Conservation (phyloP, 2,329 filamentous ascomycete species). For the Penicillium sp. region DNA sequence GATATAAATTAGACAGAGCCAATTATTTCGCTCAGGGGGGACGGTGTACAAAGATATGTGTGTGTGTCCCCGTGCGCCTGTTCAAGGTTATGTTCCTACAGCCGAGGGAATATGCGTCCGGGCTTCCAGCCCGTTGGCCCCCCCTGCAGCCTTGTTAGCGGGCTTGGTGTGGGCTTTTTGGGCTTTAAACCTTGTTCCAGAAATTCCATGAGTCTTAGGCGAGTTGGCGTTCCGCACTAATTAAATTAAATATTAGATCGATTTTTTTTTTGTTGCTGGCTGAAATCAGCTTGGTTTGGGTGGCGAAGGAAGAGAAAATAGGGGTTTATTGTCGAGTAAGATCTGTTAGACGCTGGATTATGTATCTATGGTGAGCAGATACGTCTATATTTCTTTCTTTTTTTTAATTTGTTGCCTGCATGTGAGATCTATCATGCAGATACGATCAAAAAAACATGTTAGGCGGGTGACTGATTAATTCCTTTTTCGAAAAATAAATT, state of each 20-base stretch:
- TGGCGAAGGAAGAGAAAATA: background rate
- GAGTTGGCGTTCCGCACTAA: background rate
- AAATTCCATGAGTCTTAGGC: conserved; percentile 9
- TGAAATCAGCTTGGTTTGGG: background rate
- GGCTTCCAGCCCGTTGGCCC: conserved; percentile 16
- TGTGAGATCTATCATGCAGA: conserved; percentile 10
- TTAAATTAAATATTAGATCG: background rate
- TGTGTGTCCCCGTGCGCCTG: conserved; percentile 7
- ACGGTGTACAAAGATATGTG: conserved; percentile 4
- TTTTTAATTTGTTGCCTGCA: conserved; percentile 3
- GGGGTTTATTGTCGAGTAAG: background rate
- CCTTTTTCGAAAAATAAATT: background rate
- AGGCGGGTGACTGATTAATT: background rate
- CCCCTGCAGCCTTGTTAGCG: conserved; percentile 6
- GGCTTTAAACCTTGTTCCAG: conserved; percentile 16
- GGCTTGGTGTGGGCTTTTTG: conserved; percentile 1
- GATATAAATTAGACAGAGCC: background rate
- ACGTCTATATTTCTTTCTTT: background rate
- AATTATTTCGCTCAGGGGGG: background rate
- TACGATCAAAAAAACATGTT: conserved; percentile 1
- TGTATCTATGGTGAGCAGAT: background rate
- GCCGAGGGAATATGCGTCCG: conserved; percentile 4
- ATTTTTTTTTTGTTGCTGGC: background rate
- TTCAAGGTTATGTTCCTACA: conserved; percentile 18
- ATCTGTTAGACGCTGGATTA: background rate